Base-by-base conservation (phyloP, 2,329 filamentous ascomycete species). In the Epichloe brachyelytri region DNA sequence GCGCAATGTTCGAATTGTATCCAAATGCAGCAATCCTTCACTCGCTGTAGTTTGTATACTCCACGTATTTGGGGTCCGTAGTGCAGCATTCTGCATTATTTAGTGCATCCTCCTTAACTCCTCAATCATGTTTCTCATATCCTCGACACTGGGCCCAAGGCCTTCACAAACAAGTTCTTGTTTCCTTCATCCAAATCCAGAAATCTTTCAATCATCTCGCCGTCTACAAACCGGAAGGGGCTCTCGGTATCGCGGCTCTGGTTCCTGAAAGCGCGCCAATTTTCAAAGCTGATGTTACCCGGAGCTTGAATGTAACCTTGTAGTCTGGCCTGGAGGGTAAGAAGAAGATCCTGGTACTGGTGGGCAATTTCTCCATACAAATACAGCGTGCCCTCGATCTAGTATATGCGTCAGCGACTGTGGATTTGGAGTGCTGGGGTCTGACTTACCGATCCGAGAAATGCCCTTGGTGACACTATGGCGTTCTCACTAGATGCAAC, bases 371-470 rank as follows among this genome's bases (percentile, higher is more conserved):
- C 78, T 1, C 86, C 88, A 60, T 93, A 91, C 56, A 98, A 80
- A 66, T 95, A 96, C 46, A 98, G 83, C 0, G 85, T 85, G 26
- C 93, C 93, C 65, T 97, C 91, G 46, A 90, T 81, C 88, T 93
- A 58, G 38, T 14, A 15, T 38, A 30, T 46, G 52, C 51, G 58
- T 46, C 43, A 39, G 41, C 34, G 20, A 36, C 38, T 19, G 20
- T 41, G 10, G 12, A 22, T 38, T 12, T 17, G 4, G n/a, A 8
- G 6, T 3, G 5, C 17, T 36, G 12, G n/a, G 20, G 11, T 26
- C 15, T 8, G 6, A 38, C 85, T 71, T 77, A 91, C 90, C 50
- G 93, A 97, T 53, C 80, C 90, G 49, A 97, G 69, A 63, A 97
- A 96, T 19, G 93, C 93, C 60, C 80, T 82, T 0, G 93, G 91